Conservation (phyloP, 257 asterid genomes). For the Vinca minor region DNA sequence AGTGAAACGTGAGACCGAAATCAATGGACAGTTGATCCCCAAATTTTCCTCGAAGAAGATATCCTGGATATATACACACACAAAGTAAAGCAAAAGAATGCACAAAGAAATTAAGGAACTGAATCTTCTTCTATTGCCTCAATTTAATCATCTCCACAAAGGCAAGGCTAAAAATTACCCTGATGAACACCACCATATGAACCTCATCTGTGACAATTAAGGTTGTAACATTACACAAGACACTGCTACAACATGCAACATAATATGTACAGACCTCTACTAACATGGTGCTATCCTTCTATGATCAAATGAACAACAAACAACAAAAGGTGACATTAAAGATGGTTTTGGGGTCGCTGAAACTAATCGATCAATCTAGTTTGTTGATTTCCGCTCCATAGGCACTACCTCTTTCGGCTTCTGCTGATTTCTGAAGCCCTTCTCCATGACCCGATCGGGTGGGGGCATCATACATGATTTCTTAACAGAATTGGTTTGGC, state of each 20-base stretch:
- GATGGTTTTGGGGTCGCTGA: not conserved
- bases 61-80: no score
- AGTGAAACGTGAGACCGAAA: no score
- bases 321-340: slow-evolving; percentile 16
- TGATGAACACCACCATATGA: slow-evolving; percentile 4
- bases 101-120: no score
- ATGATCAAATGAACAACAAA: slow-evolving; percentile 16
- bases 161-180: slow-evolving; percentile 11
- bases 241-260: slow-evolving; percentile 28
- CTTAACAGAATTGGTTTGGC: slow-evolving; percentile 38
- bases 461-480: slow-evolving; percentile 42
- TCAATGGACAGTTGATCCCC: no score
- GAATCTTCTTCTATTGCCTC: slow-evolving; percentile 26
- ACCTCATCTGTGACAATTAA: slow-evolving; percentile 24
- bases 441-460: slow-evolving; percentile 41
- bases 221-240: slow-evolving; percentile 34
- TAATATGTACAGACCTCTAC: slow-evolving; percentile 40
- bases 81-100: no score
- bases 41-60: no score
- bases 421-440: slow-evolving; percentile 37
- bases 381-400: slow-evolving; percentile 29
- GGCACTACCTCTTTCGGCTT: slow-evolving; percentile 40
- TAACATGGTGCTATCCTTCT: slow-evolving; percentile 19
- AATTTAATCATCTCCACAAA: slow-evolving; percentile 32
- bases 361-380: slow-evolving; percentile 8